Evolutionary conservation across 2,329 filamentous ascomycete genomes (phyloP), one percentile per base, ranked within the genome.

Genomic region (Penicillium verrucosum): DNA sequence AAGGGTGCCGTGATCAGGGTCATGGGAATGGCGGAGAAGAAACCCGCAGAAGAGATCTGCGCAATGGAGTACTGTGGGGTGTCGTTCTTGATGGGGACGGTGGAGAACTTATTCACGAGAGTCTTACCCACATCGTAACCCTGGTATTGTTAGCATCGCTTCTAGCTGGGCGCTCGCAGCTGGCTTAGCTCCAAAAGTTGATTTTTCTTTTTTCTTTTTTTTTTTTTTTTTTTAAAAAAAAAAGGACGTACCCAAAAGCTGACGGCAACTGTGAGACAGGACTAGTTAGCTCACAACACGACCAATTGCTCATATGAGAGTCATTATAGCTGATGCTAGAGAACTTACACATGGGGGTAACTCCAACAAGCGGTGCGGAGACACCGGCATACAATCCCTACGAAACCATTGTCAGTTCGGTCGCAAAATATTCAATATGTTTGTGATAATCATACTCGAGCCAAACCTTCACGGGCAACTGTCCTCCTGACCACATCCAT

Each of bases 1-100:
- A 99, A 97, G 59, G 94, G 94, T 5, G 94, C 94, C n/a, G 94
- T 97, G 79, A 99, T 97, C 76, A 90, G 78, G 4, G 94, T 99
- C 91, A 96, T 96, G 69, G 94, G 94, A 58, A 99, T 89, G 59
- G 94, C 94, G 71, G 90, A 96, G 84, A 99, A 95, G 85, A 97
- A 97, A 62, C 94, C 94, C 14, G 94, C 94, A 36, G 90, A 85
- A 34, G 90, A 94, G 77, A 95, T 87, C 76, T 99, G 94, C 42
- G 81, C 89, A 70, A 97, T 92, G 57, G 87, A 86, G 78, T 90
- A 90, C 65, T 87, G 84, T 51, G 84, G 75, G 16, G 73, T 76
- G 63, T 75, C 80, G 75, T 90, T 85, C 64, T 86, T 80, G 56
- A 85, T 66, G n/a, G 76, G 74, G 57, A 87, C 85, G 16, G 82